phyloP scores from a whole-genome alignment of 2,329 filamentous ascomycete species.

The Akanthomyces uredinophilus region DNA sequence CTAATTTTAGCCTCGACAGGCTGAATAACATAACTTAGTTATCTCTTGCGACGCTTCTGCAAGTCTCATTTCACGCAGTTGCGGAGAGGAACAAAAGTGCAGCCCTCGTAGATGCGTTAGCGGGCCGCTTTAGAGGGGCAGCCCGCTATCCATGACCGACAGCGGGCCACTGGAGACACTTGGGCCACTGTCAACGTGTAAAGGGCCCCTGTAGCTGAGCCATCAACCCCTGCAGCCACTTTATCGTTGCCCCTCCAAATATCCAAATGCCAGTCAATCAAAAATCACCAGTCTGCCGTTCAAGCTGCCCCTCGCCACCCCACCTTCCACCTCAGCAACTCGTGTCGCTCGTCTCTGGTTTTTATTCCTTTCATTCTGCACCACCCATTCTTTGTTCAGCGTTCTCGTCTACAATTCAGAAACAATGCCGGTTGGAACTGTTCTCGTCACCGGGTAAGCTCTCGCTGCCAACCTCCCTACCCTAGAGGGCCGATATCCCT shows the following conservation, averaged over 20 bases:
- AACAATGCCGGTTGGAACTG: constrained; percentile 74
- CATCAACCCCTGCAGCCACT: not conserved
- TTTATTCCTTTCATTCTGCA: constrained; percentile 3
- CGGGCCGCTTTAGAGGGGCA: not conserved
- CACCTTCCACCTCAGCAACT: constrained; percentile 2
- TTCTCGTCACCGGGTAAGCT: constrained; percentile 84
- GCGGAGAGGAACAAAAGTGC: not conserved
- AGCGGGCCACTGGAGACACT: not conserved
- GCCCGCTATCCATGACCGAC: not conserved
- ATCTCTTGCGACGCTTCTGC: not conserved
- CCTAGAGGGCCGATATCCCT: not conserved
- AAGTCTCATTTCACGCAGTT: not conserved
- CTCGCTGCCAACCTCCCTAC: constrained; percentile 14
- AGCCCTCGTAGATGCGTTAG: not conserved
- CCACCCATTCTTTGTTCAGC: constrained; percentile 22
- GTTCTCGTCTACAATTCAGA: not conserved
- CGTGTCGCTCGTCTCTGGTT: not conserved
- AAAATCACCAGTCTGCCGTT: not conserved
- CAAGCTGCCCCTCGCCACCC: constrained; percentile 5
- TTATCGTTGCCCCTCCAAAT: not conserved
- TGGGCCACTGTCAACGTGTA: not conserved
- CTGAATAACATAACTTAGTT: too few relatives aligned
- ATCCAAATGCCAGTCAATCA: not conserved
- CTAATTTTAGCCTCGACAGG: constrained; percentile 1
- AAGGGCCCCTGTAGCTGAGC: not conserved